Evolutionary conservation across 176 grass and related monocot genomes (phyloP), one percentile per base, ranked within the genome.

Genomic region (Sorghum bicolor): DNA sequence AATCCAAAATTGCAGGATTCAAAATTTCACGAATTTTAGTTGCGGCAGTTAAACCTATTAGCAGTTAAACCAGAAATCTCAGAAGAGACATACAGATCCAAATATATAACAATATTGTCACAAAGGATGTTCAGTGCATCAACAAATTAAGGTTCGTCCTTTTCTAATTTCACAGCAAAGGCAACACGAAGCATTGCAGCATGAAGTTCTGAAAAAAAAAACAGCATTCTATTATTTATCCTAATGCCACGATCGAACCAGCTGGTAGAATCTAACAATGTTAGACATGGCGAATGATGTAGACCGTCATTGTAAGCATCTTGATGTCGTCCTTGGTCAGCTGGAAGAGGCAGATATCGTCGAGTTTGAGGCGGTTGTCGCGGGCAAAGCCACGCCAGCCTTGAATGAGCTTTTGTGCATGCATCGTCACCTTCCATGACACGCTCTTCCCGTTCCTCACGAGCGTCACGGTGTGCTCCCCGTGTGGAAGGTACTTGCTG

Each of bases 341-440:
- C 9, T 92, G 68, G 61, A 89, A 89, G 53, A 92, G 60, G 62
- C 84, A 92, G 28, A 89, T 84, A 24, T 92, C 80, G 20, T 64
- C 38, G 12, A 67, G 13, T 32, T 30, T 13, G 71, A 92, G 45
- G 30, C 16, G 67, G 36, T 89, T 92, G 22, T 80, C 74, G 2
- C 4, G 17, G 45, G 70, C 78, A 10, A 92, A 92, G 5, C 79
- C 30, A 4, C 47, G 17, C 80, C 70, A 89, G n/a, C 70, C 85
- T 67, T 3, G 2, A 33, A 17, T 20, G 32, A 81, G 2, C 12
- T 13, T 26, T 8, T 15, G 34, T 0, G 2, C 32, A 3, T 40
- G 10, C 60, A 87, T 26, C 45, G 75, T 19, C 12, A 22, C 43
- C 29, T 75, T 34, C 85, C 85, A 81, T 60, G 5, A 1, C 60